Evolutionary conservation across 257 asterid species (phyloP).

Genomic region (Paraleonurus japonicus): DNA sequence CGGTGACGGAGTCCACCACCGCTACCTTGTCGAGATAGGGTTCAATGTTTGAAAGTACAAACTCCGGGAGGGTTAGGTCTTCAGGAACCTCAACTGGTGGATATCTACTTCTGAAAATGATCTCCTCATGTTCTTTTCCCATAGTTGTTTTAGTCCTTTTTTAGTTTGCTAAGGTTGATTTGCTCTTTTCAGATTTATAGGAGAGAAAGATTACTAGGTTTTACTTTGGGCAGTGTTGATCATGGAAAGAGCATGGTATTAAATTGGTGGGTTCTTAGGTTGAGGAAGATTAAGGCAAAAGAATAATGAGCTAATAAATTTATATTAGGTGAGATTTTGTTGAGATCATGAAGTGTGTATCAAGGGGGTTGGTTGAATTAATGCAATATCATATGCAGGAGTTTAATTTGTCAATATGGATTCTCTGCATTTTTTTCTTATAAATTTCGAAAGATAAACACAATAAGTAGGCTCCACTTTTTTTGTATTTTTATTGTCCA

Average conservation of each 20-base stretch:
- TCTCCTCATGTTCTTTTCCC: slow-evolving; percentile 51
- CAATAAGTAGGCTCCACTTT: too few relatives aligned
- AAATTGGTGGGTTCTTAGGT: slow-evolving; percentile 30
- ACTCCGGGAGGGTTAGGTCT: slow-evolving; percentile 71
- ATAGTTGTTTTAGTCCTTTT: slow-evolving; percentile 22
- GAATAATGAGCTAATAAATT: not conserved
- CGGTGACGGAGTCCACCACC: slow-evolving; percentile 70
- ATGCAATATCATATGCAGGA: not conserved
- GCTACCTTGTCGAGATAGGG: slow-evolving; percentile 58
- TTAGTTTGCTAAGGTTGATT: slow-evolving; percentile 2
- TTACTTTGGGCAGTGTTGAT: not conserved
- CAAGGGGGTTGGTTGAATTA: too few relatives aligned
- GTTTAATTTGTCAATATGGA: too few relatives aligned
- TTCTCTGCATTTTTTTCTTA: too few relatives aligned
- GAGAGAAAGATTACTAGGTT: slow-evolving; percentile 1
- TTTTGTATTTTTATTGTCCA: too few relatives aligned
- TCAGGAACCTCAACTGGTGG: slow-evolving; percentile 68
- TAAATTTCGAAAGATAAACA: too few relatives aligned
- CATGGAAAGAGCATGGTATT: slow-evolving; percentile 25
- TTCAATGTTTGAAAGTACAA: slow-evolving; percentile 61
- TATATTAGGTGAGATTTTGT: slow-evolving; percentile 35
- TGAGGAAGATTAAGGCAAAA: not conserved
- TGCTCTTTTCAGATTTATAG: slow-evolving; percentile 10
- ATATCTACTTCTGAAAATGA: slow-evolving; percentile 67
- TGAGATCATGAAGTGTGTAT: not conserved